These are phyloP conservation scores for Ziziphus jujuba DNA, from an alignment of 306 rosid genomes.

Conservation along the genomic window DNA sequence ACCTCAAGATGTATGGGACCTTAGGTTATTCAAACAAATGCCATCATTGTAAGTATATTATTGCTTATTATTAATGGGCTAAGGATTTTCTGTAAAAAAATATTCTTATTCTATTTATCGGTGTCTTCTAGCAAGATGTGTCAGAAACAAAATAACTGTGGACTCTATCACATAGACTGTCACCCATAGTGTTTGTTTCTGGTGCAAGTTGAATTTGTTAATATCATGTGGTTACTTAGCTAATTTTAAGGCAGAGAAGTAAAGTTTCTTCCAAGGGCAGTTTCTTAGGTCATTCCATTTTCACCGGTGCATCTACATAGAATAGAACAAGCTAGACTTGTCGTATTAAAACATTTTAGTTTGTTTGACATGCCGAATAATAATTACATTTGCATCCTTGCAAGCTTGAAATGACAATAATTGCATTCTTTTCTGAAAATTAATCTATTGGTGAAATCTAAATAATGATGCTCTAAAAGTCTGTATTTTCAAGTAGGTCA, in stretches of 20 bases:
- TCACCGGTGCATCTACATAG: not conserved
- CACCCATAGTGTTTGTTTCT: not conserved
- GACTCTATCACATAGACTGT: not conserved
- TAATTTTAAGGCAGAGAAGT: no score
- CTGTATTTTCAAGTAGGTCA: no score
- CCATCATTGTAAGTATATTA: conserved; percentile 66
- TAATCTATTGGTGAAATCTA: no score
- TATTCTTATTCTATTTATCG: not conserved
- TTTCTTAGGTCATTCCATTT: conserved; percentile 1
- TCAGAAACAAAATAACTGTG: not conserved
- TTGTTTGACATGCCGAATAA: no score
- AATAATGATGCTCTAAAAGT: no score
- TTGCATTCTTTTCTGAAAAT: no score
- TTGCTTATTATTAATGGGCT: not conserved
- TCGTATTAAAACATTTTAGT: not conserved
- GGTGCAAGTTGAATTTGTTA: conserved; percentile 7
- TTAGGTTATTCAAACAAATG: conserved; percentile 67
- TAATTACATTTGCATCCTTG: no score
- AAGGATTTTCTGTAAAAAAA: not conserved
- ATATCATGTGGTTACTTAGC: not conserved
- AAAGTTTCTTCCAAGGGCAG: no score
- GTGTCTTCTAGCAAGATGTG: not conserved
- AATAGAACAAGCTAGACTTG: not conserved
- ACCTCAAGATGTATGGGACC: conserved; percentile 96
- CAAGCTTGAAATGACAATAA: no score